phyloP scores from a whole-genome alignment of 2,329 filamentous ascomycete species.

The Stemphylium lycopersici region DNA sequence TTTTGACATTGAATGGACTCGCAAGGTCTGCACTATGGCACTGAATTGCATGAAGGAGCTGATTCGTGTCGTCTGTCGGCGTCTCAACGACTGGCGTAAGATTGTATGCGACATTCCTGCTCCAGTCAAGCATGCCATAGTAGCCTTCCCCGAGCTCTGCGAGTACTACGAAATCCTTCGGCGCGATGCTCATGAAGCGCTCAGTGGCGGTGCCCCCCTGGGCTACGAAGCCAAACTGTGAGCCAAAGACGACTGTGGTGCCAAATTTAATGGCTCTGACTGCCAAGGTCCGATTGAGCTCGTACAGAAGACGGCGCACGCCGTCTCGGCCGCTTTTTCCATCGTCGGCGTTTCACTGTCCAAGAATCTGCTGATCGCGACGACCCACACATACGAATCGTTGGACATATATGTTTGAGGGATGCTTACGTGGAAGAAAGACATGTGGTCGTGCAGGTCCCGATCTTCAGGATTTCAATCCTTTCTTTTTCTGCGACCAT shows the following conservation, averaged over 20 bases:
- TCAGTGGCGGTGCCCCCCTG: slow-evolving; percentile 21
- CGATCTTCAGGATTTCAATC: not conserved
- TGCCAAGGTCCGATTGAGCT: not conserved
- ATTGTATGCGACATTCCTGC: slow-evolving; percentile 29
- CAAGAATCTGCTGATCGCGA: not conserved
- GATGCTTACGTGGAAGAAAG: not conserved
- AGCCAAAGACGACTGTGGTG: not conserved
- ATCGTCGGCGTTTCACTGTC: not conserved
- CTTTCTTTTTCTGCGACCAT: not conserved
- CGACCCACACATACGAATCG: not conserved
- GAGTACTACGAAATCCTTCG: slow-evolving; percentile 26
- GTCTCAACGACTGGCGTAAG: slow-evolving; percentile 26
- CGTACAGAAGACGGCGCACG: not conserved
- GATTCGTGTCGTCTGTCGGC: slow-evolving; percentile 21
- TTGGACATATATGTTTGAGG: not conserved
- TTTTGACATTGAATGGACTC: slow-evolving; percentile 23
- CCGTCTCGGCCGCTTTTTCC: not conserved
- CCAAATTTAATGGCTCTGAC: not conserved
- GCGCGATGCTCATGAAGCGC: slow-evolving; percentile 26
- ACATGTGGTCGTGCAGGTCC: not conserved
- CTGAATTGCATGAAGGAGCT: slow-evolving; percentile 32
- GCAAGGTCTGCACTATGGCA: slow-evolving; percentile 20
- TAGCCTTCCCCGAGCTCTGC: slow-evolving; percentile 26
- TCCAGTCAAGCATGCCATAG: slow-evolving; percentile 22
- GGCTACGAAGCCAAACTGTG: slow-evolving; percentile 17